Conservation (phyloP, 176 grass and related monocot species). For the Microstegium vimineum region DNA sequence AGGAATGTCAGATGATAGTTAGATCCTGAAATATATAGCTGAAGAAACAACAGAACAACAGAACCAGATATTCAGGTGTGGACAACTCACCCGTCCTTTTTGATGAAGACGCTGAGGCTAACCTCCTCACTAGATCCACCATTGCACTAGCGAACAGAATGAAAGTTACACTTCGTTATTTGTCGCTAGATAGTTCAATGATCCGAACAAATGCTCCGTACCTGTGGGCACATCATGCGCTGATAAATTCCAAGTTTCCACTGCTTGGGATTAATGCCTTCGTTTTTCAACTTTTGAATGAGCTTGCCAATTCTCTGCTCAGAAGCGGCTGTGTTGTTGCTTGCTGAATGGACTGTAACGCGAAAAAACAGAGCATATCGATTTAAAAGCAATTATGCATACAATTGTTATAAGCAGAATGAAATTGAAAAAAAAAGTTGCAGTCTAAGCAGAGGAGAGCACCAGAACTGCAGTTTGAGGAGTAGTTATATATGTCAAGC, state of each 20-base stretch:
- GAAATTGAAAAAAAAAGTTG: background rate
- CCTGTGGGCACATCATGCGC: slow-evolving; percentile 52
- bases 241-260: slow-evolving; percentile 39
- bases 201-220: background rate
- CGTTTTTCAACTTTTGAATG: slow-evolving; percentile 34
- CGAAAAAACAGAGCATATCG: background rate
- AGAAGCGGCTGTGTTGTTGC: background rate
- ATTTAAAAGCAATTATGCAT: background rate
- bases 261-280: slow-evolving; percentile 43
- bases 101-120: slow-evolving; percentile 44
- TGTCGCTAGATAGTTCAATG: background rate
- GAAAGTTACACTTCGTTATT: slow-evolving; percentile 25
- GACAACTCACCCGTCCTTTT: slow-evolving; percentile 46
- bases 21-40: background rate
- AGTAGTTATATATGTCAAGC: background rate
- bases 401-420: background rate
- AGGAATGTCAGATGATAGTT: background rate
- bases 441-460: background rate
- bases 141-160: slow-evolving; percentile 49
- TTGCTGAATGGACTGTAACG: background rate
- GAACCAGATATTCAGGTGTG: background rate
- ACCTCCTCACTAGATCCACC: slow-evolving; percentile 49
- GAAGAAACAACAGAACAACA: slow-evolving; percentile 8
- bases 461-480: background rate
- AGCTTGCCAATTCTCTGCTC: slow-evolving; percentile 31